phyloP scores from a whole-genome alignment of 139 green algal genomes.

The Dunaliella primolecta region DNA sequence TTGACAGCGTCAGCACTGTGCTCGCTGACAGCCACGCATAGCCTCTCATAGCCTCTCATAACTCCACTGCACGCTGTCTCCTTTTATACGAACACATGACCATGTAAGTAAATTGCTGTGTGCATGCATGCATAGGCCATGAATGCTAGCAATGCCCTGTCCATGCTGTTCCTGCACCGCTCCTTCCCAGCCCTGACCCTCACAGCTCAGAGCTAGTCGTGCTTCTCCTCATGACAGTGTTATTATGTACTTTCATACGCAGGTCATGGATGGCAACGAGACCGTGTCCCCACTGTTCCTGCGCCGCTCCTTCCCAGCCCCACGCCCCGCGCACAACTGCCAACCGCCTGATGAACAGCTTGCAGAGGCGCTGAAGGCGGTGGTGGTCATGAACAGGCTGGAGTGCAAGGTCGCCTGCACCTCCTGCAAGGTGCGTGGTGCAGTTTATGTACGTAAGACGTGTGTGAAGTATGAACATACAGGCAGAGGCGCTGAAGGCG shows the following conservation, averaged over 20 bases:
- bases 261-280: neutral
- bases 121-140: no score
- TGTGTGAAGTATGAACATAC: no score
- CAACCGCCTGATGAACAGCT: constrained; percentile 16
- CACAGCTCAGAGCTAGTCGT: no score
- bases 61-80: no score
- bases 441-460: no score
- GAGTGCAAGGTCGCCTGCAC: constrained; percentile 90
- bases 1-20: no score
- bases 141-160: constrained; percentile 4
- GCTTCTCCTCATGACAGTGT: no score
- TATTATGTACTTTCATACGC: no score
- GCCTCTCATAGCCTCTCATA: no score
- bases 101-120: no score
- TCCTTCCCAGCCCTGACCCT: constrained; percentile 43
- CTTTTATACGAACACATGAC: no score
- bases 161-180: constrained; percentile 56
- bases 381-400: constrained; percentile 77
- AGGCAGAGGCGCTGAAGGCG: neutral
- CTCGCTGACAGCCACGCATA: no score
- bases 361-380: constrained; percentile 29
- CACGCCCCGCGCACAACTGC: neutral
- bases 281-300: constrained; percentile 51
- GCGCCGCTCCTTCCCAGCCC: constrained; percentile 45
- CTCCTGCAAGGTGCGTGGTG: constrained; percentile 57